Evolutionary conservation across 192 early-diverging fungal genomes (phyloP), one percentile per base, ranked within the genome.

Genomic region (Coemansia sp.): DNA sequence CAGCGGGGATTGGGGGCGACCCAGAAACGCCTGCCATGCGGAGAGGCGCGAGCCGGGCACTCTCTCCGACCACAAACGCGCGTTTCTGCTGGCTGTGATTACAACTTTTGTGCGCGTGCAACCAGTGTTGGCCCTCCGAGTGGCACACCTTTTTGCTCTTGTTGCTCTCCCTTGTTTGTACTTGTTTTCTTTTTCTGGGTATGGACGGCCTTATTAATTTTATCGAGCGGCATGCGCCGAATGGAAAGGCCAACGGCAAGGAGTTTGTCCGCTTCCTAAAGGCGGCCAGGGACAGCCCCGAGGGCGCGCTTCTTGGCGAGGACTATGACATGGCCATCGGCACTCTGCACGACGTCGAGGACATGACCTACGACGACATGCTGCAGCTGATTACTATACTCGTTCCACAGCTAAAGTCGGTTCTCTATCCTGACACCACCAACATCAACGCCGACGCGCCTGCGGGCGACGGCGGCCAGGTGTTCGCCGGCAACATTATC

Each of bases 361-460:
- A 19, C 10, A 33, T 36, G 41, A 27, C 41, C 5, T 3, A n/a
- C 11, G 20, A 7, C 6, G 42, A 59, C 30, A 32, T 40, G 19
- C 3, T 44, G 20, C 21, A 50, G 41, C 34, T 49, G 39, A 18
- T 58, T 25, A 21, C 36, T 21, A 42, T 50, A 5, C 19, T 58
- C 20, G 17, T 50, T 10, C 56, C 56, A 23, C 35, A 23, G 44
- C 16, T 31, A 20, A 27, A 22, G 5, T 4, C n/a, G 26, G n/a
- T n/a, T n/a, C n/a, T n/a, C n/a, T n/a, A n/a, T n/a, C n/a, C n/a
- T n/a, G n/a, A 31, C 23, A 16, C 33, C 33, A n/a, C 10, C 47
- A 27, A 17, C 5, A 13, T 4, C 44, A 7, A 33, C 7, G 26
- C 25, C 4, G 22, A 3, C 1, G 23, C 20, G 8, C 1, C 41